Percentiles rank a stretch among this genome's conserved stretches.
Conservation (phyloP, 2,329 filamentous ascomycete genomes). For the Laburnicola sp. region DNA sequence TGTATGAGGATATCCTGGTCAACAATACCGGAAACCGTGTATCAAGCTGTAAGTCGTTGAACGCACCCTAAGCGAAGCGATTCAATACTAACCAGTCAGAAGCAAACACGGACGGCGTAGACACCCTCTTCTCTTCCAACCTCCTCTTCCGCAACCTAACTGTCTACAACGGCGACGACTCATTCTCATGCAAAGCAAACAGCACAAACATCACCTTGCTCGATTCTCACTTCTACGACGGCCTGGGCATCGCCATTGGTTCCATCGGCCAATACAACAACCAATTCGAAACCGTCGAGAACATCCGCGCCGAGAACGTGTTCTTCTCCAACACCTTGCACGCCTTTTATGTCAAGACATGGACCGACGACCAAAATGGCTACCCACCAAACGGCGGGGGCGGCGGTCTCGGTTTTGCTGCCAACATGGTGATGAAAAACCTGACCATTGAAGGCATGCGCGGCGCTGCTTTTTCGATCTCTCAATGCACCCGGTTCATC, state of each 20-base stretch:
- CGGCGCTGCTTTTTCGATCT: slow-evolving; percentile 41
- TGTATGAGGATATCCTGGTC: slow-evolving; percentile 57
- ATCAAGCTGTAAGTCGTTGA: slow-evolving; percentile 16
- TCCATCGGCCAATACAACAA: slow-evolving; percentile 60
- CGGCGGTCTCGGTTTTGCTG: slow-evolving; percentile 54
- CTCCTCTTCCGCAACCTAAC: slow-evolving; percentile 45
- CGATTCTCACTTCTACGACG: slow-evolving; percentile 51
- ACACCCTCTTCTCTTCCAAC: slow-evolving; percentile 57
- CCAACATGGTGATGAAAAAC: slow-evolving; percentile 46
- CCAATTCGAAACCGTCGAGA: slow-evolving; percentile 54
- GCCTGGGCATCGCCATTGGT: slow-evolving; percentile 58
- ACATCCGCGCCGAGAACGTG: slow-evolving; percentile 55
- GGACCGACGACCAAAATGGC: slow-evolving; percentile 57
- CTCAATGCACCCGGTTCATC: slow-evolving; percentile 48
- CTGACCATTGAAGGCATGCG: slow-evolving; percentile 30
- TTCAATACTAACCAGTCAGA: not conserved
- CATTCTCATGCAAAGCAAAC: slow-evolving; percentile 60
- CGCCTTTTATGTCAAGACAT: slow-evolving; percentile 61
- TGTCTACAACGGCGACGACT: slow-evolving; percentile 28
- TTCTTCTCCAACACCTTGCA: slow-evolving; percentile 52
- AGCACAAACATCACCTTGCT: slow-evolving; percentile 58
- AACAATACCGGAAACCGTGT: slow-evolving; percentile 48
- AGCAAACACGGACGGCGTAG: slow-evolving; percentile 53
- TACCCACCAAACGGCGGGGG: slow-evolving; percentile 63
- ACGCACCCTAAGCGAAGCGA: too few species aligned